phyloP scores from a whole-genome alignment of 371 early-diverging fungal genomes.

The Amoeboaphelidium occidentale region DNA sequence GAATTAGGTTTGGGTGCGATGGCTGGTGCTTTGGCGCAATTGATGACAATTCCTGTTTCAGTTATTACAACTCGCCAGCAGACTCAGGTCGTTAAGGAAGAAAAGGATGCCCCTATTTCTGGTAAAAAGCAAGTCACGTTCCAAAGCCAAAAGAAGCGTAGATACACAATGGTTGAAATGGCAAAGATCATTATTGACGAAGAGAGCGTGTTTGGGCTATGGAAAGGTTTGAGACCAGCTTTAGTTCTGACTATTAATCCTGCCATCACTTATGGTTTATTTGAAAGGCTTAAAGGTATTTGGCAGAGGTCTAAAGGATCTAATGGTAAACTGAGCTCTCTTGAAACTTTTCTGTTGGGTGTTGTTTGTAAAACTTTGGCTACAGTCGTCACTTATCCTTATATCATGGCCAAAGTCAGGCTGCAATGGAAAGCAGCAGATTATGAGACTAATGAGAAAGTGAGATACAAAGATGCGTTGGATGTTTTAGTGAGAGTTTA shows the following conservation, averaged over 20 bases:
- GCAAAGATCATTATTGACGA: constrained; percentile 38
- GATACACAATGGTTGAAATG: constrained; percentile 21
- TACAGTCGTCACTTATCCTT: constrained; percentile 46
- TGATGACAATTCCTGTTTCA: constrained; percentile 72
- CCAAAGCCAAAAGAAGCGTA: too few species aligned
- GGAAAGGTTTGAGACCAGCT: constrained; percentile 70
- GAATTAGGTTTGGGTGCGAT: constrained; percentile 71
- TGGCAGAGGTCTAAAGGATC: constrained; percentile 1
- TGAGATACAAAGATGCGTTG: constrained; percentile 47
- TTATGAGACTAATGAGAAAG: constrained; percentile 14
- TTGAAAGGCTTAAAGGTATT: constrained; percentile 56
- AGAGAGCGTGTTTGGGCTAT: constrained; percentile 44
- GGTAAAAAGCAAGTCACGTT: too few species aligned
- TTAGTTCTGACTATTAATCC: constrained; percentile 78
- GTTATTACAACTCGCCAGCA: constrained; percentile 43
- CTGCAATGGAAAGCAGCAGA: constrained; percentile 73
- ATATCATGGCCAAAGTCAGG: constrained; percentile 91
- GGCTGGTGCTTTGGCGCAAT: constrained; percentile 69
- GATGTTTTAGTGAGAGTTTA: constrained; percentile 64
- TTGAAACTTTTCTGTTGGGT: constrained; percentile 61
- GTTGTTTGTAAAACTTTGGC: constrained; percentile 80
- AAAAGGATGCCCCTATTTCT: too few species aligned
- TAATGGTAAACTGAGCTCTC: constrained; percentile 28
- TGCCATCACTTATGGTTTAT: constrained; percentile 88
- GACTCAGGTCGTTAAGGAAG: too few species aligned